Base-by-base conservation (phyloP, 2,329 filamentous ascomycete species). In the Cladophialophora bantiana region DNA sequence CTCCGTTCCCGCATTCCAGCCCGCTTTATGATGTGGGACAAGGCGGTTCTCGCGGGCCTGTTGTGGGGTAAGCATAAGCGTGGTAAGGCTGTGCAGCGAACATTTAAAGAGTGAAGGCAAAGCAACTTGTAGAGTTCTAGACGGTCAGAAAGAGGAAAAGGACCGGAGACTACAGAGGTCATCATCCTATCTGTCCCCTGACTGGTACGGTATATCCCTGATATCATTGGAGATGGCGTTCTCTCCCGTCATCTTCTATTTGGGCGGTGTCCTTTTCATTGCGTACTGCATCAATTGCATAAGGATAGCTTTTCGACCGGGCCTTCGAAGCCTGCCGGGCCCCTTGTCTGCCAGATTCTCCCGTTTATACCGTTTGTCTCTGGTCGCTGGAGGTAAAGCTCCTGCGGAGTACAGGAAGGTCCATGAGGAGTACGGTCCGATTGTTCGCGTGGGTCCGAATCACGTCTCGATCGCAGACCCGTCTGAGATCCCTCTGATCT, bases 331-430 rank as follows among this genome's bases (percentile, higher is more conserved):
- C 9, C 26, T 70, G 34, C 91, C 92, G 0, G 91, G 91, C 0
- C 91, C 89, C 0, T 82, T 88, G 65, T 73, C 91, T 38, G 91
- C 91, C 26, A 88, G 80, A 2, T 82, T 86, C 64, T 90, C 89
- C 15, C 86, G 94, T 74, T 88, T 87, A 83, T 94, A 91, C 90
- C 84, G 91, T 18, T 86, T 93, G 15, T 54, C 31, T 13, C 35
- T 65, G 45, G 56, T 62, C 2, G 31, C 32, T 26, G 45, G 48
- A 13, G 58, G 62, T 7, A 34, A 42, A 15, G 63, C 53, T 10
- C 59, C 59, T n/a, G 26, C 32, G 7, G 20, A 42, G 10, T 68
- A 63, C 18, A 6, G 45, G 7, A 18, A 50, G 32, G 20, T 64
- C 20, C 67, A 67, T 52, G 38, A 64, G 13, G 34, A 32, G 18